Conservation (phyloP, 225 moss, liverwort and hornwort species). For the Neckera pumila region DNA sequence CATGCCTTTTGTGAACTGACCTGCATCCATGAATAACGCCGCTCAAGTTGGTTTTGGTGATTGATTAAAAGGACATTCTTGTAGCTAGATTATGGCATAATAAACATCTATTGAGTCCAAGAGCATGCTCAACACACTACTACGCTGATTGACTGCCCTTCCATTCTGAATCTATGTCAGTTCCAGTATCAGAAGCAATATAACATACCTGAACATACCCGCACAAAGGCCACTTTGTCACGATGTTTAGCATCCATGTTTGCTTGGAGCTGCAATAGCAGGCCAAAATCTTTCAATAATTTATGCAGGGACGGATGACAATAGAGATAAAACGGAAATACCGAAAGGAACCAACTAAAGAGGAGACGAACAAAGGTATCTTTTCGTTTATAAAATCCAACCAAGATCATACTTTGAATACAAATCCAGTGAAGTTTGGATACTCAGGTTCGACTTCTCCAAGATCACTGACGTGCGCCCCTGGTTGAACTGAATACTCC, state of each 20-base stretch:
- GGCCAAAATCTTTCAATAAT: not conserved
- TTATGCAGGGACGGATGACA: not conserved
- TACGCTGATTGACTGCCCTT: not conserved
- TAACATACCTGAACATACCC: conserved; percentile 84
- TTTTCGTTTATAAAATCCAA: not conserved
- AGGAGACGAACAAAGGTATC: not conserved
- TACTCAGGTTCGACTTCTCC: conserved; percentile 90
- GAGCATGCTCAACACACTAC: not conserved
- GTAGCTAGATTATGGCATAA: not conserved
- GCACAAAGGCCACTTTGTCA: conserved; percentile 95
- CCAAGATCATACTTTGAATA: conserved; percentile 63
- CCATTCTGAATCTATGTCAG: not conserved
- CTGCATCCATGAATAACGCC: conserved; percentile 21
- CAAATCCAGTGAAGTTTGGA: conserved; percentile 86
- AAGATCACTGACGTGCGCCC: conserved; percentile 56
- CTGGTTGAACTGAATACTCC: conserved; percentile 65
- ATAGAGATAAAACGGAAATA: not conserved
- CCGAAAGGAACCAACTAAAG: not conserved
- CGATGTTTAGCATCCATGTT: conserved; percentile 99
- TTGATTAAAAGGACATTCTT: not conserved
- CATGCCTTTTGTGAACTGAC: conserved; percentile 86
- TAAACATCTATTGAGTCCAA: not conserved
- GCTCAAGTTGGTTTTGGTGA: not conserved
- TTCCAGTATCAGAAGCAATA: not conserved
- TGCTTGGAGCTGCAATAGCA: conserved; percentile 71